phyloP scores from a whole-genome alignment of 2,329 filamentous ascomycete genomes.

The Ceratocystis huliohia region DNA sequence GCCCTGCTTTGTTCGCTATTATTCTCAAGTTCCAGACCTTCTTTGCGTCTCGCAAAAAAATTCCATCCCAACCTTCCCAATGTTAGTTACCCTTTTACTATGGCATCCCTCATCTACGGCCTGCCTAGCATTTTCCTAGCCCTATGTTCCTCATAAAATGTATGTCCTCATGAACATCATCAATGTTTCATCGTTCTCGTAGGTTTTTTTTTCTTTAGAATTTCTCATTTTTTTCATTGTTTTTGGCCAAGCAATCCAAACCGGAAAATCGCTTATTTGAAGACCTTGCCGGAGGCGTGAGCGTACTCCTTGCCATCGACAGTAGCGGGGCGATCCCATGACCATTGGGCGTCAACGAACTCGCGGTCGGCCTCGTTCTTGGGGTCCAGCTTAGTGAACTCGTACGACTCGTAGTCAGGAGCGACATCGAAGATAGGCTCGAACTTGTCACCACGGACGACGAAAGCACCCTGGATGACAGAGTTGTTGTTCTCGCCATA shows the following conservation, averaged over 20 bases:
- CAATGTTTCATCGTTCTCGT: slow-evolving; percentile 15
- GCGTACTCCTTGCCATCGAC: slow-evolving; percentile 79
- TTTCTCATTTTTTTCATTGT: slow-evolving; percentile 21
- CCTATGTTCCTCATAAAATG: slow-evolving; percentile 22
- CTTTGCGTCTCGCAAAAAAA: slow-evolving; percentile 2
- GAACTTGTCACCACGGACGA: slow-evolving; percentile 84
- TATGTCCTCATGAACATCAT: slow-evolving; percentile 21
- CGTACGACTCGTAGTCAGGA: slow-evolving; percentile 93
- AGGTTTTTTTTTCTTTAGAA: slow-evolving; percentile 16
- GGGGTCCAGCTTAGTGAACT: slow-evolving; percentile 91
- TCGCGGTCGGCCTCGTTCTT: slow-evolving; percentile 71
- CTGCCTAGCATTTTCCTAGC: slow-evolving; percentile 10
- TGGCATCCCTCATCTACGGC: slow-evolving; percentile 12
- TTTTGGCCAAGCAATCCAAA: slow-evolving; percentile 22
- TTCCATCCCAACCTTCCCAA: slow-evolving; percentile 7
- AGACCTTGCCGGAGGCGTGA: slow-evolving; percentile 90
- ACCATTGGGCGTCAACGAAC: slow-evolving; percentile 78
- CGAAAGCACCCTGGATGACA: slow-evolving; percentile 82
- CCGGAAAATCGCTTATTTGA: slow-evolving; percentile 60
- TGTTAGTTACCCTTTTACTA: slow-evolving; percentile 9
- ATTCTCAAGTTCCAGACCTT: slow-evolving; percentile 6
- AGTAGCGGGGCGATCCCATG: slow-evolving; percentile 73
- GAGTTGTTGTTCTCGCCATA: slow-evolving; percentile 83
- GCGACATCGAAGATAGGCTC: slow-evolving; percentile 86
- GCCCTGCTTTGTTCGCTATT: slow-evolving; percentile 12